Conservation (phyloP, 2,329 filamentous ascomycete genomes). For the Colletotrichum sp. region DNA sequence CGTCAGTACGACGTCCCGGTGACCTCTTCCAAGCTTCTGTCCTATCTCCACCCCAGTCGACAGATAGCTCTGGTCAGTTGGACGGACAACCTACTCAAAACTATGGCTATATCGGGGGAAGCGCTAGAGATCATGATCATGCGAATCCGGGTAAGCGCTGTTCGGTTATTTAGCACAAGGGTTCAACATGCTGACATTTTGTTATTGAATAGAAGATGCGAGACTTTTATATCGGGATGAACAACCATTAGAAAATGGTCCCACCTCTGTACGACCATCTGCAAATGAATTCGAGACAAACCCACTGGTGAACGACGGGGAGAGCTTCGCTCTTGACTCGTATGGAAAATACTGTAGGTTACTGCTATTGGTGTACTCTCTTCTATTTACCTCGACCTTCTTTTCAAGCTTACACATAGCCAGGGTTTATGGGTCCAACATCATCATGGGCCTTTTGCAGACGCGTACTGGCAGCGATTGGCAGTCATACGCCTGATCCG, state of each 20-base stretch:
- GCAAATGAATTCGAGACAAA: background rate
- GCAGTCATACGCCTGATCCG: background rate
- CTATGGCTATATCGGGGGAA: background rate
- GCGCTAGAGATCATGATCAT: background rate
- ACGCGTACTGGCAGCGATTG: background rate
- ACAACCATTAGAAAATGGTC: background rate
- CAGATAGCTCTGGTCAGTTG: background rate
- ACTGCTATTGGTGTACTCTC: background rate
- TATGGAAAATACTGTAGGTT: background rate
- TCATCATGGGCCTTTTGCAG: background rate
- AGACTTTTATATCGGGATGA: background rate
- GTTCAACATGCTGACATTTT: background rate
- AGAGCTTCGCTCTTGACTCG: background rate
- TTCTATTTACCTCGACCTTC: background rate
- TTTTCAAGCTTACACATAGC: background rate
- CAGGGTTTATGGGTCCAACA: background rate
- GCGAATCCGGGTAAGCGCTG: background rate
- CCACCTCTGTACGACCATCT: background rate
- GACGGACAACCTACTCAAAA: background rate
- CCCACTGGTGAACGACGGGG: background rate
- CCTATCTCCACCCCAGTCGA: background rate
- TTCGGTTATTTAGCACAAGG: background rate
- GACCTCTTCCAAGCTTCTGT: background rate
- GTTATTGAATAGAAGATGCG: background rate
- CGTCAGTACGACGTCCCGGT: background rate